Conservation (phyloP, 257 asterid genomes). For the Solanum chiquidenum region DNA sequence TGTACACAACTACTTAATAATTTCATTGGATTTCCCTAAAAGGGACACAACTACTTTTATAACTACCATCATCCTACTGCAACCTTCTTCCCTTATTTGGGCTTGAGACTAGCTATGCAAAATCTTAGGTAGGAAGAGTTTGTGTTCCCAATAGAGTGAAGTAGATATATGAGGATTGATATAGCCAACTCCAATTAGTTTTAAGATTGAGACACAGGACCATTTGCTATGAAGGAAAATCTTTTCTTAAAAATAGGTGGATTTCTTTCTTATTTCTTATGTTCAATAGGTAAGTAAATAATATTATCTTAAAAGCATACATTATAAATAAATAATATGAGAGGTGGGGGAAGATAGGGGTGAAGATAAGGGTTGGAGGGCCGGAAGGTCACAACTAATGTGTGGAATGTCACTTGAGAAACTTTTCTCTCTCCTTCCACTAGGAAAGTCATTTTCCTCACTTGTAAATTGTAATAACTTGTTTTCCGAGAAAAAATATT, state of each 20-base stretch:
- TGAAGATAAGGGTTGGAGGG: background rate
- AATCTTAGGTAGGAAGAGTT: background rate
- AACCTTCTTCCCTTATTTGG: background rate
- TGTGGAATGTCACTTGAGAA: background rate
- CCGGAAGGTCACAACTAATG: background rate
- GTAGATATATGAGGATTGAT: background rate
- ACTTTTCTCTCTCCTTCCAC: background rate
- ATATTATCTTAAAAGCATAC: background rate
- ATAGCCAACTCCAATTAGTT: background rate
- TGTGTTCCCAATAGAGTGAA: background rate
- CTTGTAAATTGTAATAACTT: background rate
- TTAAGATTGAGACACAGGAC: background rate
- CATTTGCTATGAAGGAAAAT: background rate
- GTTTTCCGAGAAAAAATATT: rapidly evolving
- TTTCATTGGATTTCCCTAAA: background rate
- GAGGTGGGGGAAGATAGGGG: background rate
- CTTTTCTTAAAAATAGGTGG: background rate
- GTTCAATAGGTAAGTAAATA: background rate
- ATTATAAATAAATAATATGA: background rate
- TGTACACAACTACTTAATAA: background rate
- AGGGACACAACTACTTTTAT: background rate
- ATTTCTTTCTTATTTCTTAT: background rate
- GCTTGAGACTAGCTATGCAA: background rate
- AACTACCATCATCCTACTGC: background rate
- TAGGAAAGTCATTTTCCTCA: background rate